Evolutionary conservation across 2,329 filamentous ascomycete genomes (phyloP), one percentile per base, ranked within the genome.

Genomic region (Chalaropsis ovoidea): DNA sequence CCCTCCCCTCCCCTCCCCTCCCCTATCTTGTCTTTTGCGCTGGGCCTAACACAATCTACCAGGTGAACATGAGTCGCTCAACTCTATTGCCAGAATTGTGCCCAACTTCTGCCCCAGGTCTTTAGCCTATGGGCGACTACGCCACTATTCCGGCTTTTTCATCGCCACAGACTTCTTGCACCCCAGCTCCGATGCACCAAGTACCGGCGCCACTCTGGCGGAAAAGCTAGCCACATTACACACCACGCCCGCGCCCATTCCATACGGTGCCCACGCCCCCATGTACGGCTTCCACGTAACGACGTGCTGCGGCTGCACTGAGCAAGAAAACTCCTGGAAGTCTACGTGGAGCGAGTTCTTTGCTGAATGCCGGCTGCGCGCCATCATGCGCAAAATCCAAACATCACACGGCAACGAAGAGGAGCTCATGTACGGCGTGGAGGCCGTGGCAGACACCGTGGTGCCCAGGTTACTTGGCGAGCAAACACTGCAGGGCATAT

Each of bases 331-430:
- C 72, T 76, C 76, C 0, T 95, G 82, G 77, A 82, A 79, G 61
- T 76, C 78, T 5, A 87, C 83, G 11, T 97, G 93, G 93, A 84
- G 88, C 0, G 85, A 90, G 0, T 96, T 97, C 71, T 96, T 90
- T 73, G 88, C 87, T 0, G 80, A 95, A 39, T 86, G 87, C 70
- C 80, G 92, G 2, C 75, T 96, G 62, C 78, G 86, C 11, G 80
- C 79, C 61, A 86, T 96, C 60, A 63, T 63, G 35, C 47, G 52
- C 15, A 60, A 63, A 17, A 61, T 64, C 22, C 58, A 52, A 8
- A 58, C 61, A 43, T 63, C 41, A 22, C 65, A 67, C 39, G 65
- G 63, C 22, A 58, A 64, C 35, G 66, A 62, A 72, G 89, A 13
- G 24, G 66, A 65, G 17, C 74, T 75, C 7, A 77, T 80, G 27